Conservation (phyloP, 1,284 basidiomycete genomes). For the Ceratobasidium sp. region DNA sequence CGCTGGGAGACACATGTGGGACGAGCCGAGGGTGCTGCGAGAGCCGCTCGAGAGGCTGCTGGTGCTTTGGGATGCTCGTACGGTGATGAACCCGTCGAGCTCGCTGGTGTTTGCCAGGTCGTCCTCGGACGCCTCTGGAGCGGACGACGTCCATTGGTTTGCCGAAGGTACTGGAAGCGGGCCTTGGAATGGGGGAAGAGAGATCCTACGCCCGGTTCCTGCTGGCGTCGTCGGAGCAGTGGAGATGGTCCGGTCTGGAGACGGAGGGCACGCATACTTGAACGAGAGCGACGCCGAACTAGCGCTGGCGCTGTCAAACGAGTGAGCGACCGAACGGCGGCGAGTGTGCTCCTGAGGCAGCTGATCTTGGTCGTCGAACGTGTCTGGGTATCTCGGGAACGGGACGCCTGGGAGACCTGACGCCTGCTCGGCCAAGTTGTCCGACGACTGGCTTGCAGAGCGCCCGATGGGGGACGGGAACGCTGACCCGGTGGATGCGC, state of each 20-base stretch:
- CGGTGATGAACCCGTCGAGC: constrained; percentile 9
- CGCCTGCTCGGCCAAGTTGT: background rate
- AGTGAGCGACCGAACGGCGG: constrained; percentile 14
- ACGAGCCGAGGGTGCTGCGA: constrained; percentile 13
- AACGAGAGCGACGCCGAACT: constrained; percentile 16
- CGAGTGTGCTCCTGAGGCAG: background rate
- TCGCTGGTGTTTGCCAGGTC: no score
- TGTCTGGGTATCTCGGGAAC: constrained; percentile 9
- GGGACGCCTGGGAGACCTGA: constrained; percentile 24
- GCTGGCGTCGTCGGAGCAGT: constrained; percentile 26
- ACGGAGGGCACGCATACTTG: constrained; percentile 1
- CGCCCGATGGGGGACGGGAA: constrained; percentile 28
- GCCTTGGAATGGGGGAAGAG: constrained; percentile 37
- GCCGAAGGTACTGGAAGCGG: constrained; percentile 33
- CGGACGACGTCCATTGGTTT: constrained; percentile 13
- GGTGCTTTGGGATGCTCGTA: background rate
- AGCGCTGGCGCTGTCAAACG: constrained; percentile 26
- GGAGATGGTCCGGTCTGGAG: constrained; percentile 3
- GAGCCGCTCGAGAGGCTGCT: background rate
- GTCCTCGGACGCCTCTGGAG: no score
- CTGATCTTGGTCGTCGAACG: constrained; percentile 7
- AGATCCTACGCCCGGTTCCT: constrained; percentile 22
- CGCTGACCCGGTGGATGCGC: constrained; percentile 42
- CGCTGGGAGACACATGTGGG: constrained; percentile 26
- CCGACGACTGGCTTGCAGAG: constrained; percentile 10